Conservation (phyloP, 495 filamentous ascomycete genomes). For the Aspergillus nanangensis region DNA sequence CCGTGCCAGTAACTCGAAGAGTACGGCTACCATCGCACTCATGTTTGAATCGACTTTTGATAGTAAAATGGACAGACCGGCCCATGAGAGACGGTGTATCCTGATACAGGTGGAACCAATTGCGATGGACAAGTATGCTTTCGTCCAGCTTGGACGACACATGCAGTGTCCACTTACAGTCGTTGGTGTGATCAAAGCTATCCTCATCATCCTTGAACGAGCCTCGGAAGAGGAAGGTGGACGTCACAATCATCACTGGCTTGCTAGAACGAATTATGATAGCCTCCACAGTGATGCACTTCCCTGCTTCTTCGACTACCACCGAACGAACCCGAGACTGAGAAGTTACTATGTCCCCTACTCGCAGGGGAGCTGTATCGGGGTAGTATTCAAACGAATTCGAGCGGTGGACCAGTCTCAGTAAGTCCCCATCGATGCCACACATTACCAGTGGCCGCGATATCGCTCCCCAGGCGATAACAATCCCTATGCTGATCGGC, state of each 20-base stretch:
- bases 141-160: slow-evolving; percentile 10
- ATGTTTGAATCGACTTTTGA: slow-evolving; percentile 12
- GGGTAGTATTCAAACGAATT: slow-evolving; percentile 21
- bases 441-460: slow-evolving; percentile 19
- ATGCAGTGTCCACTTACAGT: slow-evolving; percentile 8
- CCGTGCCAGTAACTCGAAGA: slow-evolving; percentile 12
- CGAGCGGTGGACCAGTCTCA: slow-evolving; percentile 29
- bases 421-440: slow-evolving; percentile 23
- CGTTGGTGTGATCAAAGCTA: slow-evolving; percentile 14
- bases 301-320: slow-evolving; percentile 17
- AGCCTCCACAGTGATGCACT: slow-evolving; percentile 20
- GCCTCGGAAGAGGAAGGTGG: slow-evolving; percentile 24
- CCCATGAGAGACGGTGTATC: slow-evolving; percentile 9
- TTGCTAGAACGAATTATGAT: slow-evolving; percentile 18
- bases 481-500: slow-evolving; percentile 20
- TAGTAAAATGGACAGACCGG: slow-evolving; percentile 12
- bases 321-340: slow-evolving; percentile 16
- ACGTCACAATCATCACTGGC: slow-evolving; percentile 20
- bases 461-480: slow-evolving; percentile 29
- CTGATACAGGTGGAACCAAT: slow-evolving; percentile 16
- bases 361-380: slow-evolving; percentile 14
- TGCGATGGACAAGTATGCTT: slow-evolving; percentile 13
- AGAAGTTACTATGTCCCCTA: slow-evolving; percentile 22
- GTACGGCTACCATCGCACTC: background rate
- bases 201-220: slow-evolving; percentile 1